These are phyloP conservation scores for Phytophthora agathidicida DNA, from an alignment of 352 stramenopile species.

Conservation along the genomic window DNA sequence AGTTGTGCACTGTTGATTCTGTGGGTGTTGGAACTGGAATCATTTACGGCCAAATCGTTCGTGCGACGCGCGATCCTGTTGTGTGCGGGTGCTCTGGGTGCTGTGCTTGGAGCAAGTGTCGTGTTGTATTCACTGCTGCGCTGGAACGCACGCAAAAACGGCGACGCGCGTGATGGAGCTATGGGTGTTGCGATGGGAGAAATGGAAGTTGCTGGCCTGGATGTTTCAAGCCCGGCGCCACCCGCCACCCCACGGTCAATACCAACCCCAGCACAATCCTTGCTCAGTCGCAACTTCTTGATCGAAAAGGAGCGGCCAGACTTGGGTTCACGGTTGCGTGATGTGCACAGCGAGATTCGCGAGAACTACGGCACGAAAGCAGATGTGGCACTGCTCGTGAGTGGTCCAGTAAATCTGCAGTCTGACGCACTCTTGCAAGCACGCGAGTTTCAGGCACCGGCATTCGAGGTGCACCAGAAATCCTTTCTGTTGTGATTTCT, in stretches of 20 bases:
- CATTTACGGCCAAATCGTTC: constrained; percentile 41
- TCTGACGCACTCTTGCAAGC: constrained; percentile 33
- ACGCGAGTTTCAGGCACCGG: constrained; percentile 35
- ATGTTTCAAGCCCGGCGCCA: constrained; percentile 37
- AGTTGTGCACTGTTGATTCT: constrained; percentile 41
- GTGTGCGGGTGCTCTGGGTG: constrained; percentile 25
- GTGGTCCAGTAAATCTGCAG: constrained; percentile 49
- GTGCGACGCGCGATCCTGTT: constrained; percentile 45
- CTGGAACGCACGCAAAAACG: constrained; percentile 11
- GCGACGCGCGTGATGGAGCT: constrained; percentile 10
- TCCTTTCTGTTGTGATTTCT: constrained; percentile 47
- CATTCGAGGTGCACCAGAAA: constrained; percentile 51
- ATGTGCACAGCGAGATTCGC: constrained; percentile 53
- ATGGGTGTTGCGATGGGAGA: constrained; percentile 45
- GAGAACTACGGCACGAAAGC: constrained; percentile 54
- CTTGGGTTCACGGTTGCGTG: constrained; percentile 31
- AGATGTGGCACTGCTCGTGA: constrained; percentile 50
- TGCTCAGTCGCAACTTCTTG: constrained; percentile 40
- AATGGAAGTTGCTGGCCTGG: constrained; percentile 41
- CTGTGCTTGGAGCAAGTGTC: constrained; percentile 32
- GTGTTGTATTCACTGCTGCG: constrained; percentile 23
- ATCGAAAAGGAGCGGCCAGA: constrained; percentile 51
- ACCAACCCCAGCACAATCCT: constrained; percentile 31
- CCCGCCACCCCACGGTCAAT: constrained; percentile 46
- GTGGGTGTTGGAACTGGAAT: constrained; percentile 33